Base-by-base conservation (phyloP, 441 rosid genomes). In the Dalechampia spathulata region DNA sequence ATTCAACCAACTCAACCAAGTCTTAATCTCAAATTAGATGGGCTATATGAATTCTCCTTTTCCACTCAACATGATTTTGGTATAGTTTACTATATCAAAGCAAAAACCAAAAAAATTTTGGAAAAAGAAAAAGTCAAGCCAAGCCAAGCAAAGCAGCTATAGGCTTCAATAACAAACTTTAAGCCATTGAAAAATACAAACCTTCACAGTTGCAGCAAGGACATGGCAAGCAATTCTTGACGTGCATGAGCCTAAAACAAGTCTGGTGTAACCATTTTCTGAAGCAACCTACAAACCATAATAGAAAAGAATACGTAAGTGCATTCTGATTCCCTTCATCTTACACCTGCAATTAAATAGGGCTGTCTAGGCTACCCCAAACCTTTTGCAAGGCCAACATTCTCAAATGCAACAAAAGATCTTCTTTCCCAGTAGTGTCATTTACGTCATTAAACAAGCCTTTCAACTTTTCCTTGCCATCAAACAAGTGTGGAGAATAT, bases 151-250 rank as follows among this genome's bases (percentile, higher is more conserved):
- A n/a, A n/a, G n/a, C n/a, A n/a, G n/a, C n/a, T n/a, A n/a, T n/a
- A n/a, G n/a, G n/a, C n/a, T n/a, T n/a, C n/a, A n/a, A n/a, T n/a
- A n/a, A n/a, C n/a, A n/a, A n/a, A n/a, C n/a, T n/a, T n/a, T n/a
- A 30, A 30, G 34, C 34, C 34, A 30, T 8, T 30, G 34, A 30
- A 3, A 34, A 67, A 49, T 56, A 65, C 66, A 58, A 41, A 89
- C 99, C 97, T 92, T 92, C 55, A 83, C 94, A 12, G 87, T 89
- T 41, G 91, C 90, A n/a, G 95, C 53, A 70, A 92, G 73, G 57
- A 89, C 94, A 74, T 86, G 88, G 58, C 80, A 79, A 65, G 97
- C 97, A 60, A 92, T 75, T 64, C 85, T 89, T 21, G 97, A 85
- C 9, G 83, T 86, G 78, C 88, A 89, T 1, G 80, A 61, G 66